Base-by-base conservation (phyloP, 2,329 filamentous ascomycete species). In the Pseudogymnoascus sp. region DNA sequence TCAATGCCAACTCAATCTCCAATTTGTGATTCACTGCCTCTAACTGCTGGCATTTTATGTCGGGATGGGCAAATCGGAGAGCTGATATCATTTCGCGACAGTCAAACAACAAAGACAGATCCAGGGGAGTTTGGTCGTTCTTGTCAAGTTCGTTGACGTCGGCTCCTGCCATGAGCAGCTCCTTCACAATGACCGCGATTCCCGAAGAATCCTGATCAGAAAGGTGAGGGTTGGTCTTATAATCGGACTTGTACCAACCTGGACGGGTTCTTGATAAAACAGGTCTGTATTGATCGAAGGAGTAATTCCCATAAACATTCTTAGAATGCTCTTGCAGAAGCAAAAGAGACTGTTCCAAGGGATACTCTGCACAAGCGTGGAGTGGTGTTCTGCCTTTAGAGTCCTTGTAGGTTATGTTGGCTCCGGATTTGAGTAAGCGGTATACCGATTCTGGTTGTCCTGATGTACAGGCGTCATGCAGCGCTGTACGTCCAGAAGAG, bases 401-500 rank as follows among this genome's bases (percentile, higher is more conserved):
- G 38, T 67, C 63, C 21, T 50, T 60, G 17, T 44, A 44, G 19
- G 63, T 61, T 1, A 64, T 46, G 38, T 68, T 31, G 21, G 64
- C 63, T 23, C 64, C 67, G 59, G 62, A 40, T 35, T 42, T 46
- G 4, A 67, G 46, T 4, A 68, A 37, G n/a, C 61, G 56, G 17
- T 61, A 40, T 2, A 64, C 64, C 9, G 60, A 61, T 59, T 68
- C 65, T 13, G 63, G 50, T 60, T 62, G 19, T 15, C 65, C 65
- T 3, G 65, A 68, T 26, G 61, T 37, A 21, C 60, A 65, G 3
- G 64, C 64, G 60, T 66, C 37, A 40, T 67, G 63, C 19, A 67
- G 60, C 46, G 65, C 62, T 29, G 65, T 63, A 17, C 61, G 31
- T 5, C 63, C 64, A 7, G 46, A 15, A 2, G 13, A 44, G 19